Conservation (phyloP, 164 flowering plant genomes). For the Aristolochia californica region DNA sequence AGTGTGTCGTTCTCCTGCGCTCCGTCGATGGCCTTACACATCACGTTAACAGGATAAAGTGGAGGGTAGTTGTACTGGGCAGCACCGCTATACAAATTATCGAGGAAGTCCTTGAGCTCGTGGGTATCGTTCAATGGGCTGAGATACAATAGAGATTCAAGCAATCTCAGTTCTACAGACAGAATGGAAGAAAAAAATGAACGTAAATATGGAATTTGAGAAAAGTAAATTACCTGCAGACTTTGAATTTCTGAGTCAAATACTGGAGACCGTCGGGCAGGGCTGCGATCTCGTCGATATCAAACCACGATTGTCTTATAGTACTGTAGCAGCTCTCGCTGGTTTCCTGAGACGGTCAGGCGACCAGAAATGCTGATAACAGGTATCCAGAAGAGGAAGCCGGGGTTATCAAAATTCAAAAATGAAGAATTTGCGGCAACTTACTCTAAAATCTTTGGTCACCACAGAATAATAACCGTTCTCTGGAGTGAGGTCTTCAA, state of each 20-base stretch:
- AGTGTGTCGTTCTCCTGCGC: slow-evolving; percentile 20
- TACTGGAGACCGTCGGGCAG: slow-evolving; percentile 30
- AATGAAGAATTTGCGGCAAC: not conserved
- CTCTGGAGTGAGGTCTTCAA: slow-evolving; percentile 37
- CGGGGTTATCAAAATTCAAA: too few species aligned
- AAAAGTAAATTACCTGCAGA: slow-evolving; percentile 37
- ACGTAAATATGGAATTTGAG: not conserved
- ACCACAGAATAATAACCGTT: slow-evolving; percentile 32
- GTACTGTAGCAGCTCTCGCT: slow-evolving; percentile 43
- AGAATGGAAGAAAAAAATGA: not conserved
- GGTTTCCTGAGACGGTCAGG: slow-evolving; percentile 21
- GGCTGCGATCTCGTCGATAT: slow-evolving; percentile 36
- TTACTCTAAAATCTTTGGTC: slow-evolving; percentile 38
- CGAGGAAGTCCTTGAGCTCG: slow-evolving; percentile 23
- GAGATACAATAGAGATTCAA: not conserved
- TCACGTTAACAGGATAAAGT: slow-evolving; percentile 8
- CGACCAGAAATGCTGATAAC: too few species aligned
- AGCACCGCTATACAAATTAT: slow-evolving; percentile 5
- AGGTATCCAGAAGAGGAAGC: too few species aligned
- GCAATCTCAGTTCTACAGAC: not conserved
- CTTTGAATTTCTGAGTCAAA: slow-evolving; percentile 34
- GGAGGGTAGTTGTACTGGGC: slow-evolving; percentile 34
- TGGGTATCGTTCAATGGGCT: slow-evolving; percentile 19
- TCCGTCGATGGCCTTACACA: slow-evolving; percentile 31
- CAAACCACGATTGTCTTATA: slow-evolving; percentile 38